Conservation (phyloP, 179 eudicot genomes). For the Camellia oleifera region DNA sequence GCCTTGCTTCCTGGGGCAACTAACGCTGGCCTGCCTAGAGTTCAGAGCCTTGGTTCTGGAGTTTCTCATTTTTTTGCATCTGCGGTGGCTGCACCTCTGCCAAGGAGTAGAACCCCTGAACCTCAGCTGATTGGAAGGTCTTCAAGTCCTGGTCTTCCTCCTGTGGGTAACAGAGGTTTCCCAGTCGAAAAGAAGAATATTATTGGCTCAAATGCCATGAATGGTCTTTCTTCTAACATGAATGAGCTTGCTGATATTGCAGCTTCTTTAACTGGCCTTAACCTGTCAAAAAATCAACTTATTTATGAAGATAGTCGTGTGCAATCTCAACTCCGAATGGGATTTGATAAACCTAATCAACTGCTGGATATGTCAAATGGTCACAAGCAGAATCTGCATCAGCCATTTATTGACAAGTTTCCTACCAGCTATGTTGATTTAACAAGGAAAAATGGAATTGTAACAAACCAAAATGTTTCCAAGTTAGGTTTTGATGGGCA, state of each 20-base stretch:
- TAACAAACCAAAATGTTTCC: slow-evolving; percentile 13
- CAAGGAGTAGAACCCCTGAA: slow-evolving; percentile 35
- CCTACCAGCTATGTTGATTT: slow-evolving; percentile 21
- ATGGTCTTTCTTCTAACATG: slow-evolving; percentile 33
- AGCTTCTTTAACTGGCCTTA: slow-evolving; percentile 39
- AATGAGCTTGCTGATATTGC: slow-evolving; percentile 43
- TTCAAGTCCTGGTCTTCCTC: slow-evolving; percentile 23
- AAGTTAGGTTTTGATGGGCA: slow-evolving; percentile 22
- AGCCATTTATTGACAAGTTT: slow-evolving; percentile 21
- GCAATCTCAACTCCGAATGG: slow-evolving; percentile 23
- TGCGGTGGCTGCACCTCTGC: slow-evolving; percentile 25
- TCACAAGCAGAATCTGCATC: slow-evolving; percentile 18
- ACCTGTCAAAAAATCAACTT: slow-evolving; percentile 27
- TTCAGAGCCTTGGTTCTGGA: slow-evolving; percentile 32
- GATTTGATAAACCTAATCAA: slow-evolving; percentile 17
- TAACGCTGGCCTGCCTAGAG: slow-evolving; percentile 20
- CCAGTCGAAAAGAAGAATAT: slow-evolving; percentile 17
- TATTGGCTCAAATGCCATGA: slow-evolving; percentile 15
- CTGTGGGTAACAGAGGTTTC: slow-evolving; percentile 19
- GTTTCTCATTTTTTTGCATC: slow-evolving; percentile 30
- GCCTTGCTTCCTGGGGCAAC: slow-evolving; percentile 20
- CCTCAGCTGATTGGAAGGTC: slow-evolving; percentile 32
- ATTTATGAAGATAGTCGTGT: slow-evolving; percentile 19
- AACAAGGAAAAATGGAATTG: slow-evolving; percentile 21
- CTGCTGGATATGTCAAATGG: slow-evolving; percentile 22